Percentiles rank a stretch among this genome's conserved stretches.
Evolutionary conservation across 257 asterid species (phyloP).

Genomic region (Solanum clarkiae): DNA sequence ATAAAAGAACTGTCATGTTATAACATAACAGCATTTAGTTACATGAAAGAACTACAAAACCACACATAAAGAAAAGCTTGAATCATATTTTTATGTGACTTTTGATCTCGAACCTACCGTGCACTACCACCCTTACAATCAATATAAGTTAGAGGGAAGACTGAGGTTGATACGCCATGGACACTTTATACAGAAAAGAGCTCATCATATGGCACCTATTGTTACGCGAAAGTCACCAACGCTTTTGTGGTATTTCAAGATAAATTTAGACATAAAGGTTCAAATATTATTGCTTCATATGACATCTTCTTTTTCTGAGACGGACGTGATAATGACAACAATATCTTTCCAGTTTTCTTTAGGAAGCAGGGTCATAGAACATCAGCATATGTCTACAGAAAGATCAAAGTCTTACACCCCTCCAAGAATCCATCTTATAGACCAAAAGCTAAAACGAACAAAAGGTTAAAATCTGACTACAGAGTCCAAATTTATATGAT

Average conservation of each 20-base stretch:
- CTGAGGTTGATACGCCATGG: neutral
- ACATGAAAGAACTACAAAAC: neutral
- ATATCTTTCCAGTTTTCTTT: no score
- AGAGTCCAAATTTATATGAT: neutral
- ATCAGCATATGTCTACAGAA: neutral
- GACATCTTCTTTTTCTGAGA: neutral
- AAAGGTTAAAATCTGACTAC: neutral
- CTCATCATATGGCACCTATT: neutral
- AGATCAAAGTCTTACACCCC: neutral
- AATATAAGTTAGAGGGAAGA: neutral
- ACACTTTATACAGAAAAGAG: neutral
- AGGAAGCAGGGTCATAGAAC: neutral
- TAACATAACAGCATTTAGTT: neutral
- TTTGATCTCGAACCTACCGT: no score
- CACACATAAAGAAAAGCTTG: neutral
- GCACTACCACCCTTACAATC: neutral
- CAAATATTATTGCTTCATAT: neutral
- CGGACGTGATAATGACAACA: neutral
- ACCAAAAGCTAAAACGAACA: neutral
- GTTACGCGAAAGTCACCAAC: neutral
- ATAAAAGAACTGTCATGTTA: neutral
- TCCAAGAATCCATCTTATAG: neutral
- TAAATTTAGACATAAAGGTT: neutral
- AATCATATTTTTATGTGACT: neutral
- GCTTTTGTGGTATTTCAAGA: neutral